Base-by-base conservation (phyloP, 345 rosid genomes). In the Salix arbutifolia region DNA sequence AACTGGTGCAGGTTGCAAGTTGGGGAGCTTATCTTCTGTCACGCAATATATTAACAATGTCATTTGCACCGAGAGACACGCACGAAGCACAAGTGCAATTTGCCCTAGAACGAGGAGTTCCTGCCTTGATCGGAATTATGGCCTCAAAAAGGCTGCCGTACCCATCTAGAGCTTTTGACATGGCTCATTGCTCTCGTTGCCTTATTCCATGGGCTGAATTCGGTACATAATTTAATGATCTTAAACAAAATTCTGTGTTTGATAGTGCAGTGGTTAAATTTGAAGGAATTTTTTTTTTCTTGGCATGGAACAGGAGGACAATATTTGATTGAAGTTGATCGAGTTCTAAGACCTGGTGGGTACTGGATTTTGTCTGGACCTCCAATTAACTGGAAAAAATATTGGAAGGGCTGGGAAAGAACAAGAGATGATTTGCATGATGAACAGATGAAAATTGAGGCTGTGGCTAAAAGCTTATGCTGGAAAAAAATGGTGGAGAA, bases 351-450 rank as follows among this genome's bases (percentile, higher is more conserved):
- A 44, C 91, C 91, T 4, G 88, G 89, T 46, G 91, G 91, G 23
- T 86, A 88, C 74, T 88, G 91, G 91, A 83, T 88, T n/a, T 82
- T 88, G 31, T 88, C 89, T 1, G 89, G 91, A 3, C 91, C 88
- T 16, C 91, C 91, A 3, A 86, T 88, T 80, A 78, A 77, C 23
- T 86, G 91, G 89, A 82, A 74, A 79, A 82, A 53, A 53, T 35
- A 85, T 73, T 85, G 83, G 84, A 62, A 76, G 69, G 84, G 87
- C 2, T 85, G 91, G 89, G 72, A 82, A 35, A 77, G 85, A 67
- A 81, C 86, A 12, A 53, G 26, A 40, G 75, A 83, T 31, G 88
- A 86, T 61, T 46, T 86, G 53, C 78, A 74, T 18, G 83, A 50
- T 6, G 91, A 86, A 56, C 89, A 84, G 76, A 76, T 71, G 56